Percentiles rank a stretch among this genome's conserved stretches.
phyloP scores from a whole-genome alignment of 192 early-diverging fungal genomes.

The Helicostylum pulchrum region DNA sequence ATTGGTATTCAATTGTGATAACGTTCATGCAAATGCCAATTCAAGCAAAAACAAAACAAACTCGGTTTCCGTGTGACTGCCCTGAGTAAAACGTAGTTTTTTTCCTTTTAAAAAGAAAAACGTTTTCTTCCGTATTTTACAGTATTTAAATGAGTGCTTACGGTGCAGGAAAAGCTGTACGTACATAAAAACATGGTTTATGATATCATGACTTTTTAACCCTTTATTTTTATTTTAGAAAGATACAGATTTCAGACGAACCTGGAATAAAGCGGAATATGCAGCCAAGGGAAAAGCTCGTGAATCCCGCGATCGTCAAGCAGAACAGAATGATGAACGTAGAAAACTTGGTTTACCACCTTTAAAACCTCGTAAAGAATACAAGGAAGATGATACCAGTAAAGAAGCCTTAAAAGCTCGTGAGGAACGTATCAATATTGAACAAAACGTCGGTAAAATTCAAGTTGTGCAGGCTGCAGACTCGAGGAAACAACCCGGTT shows the following conservation, averaged over 20 bases:
- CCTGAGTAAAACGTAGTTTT: too few species aligned
- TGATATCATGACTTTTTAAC: background rate
- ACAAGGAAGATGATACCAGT: slow-evolving; percentile 17
- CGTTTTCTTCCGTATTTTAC: too few species aligned
- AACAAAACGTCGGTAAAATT: slow-evolving; percentile 75
- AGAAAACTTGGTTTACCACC: slow-evolving; percentile 35
- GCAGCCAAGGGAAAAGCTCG: slow-evolving; percentile 35
- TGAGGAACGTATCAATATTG: slow-evolving; percentile 63
- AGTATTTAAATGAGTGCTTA: slow-evolving; percentile 19
- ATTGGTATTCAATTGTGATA: too few species aligned
- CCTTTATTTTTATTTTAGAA: slow-evolving; percentile 22
- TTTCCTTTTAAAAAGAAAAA: too few species aligned
- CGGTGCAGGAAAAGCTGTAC: slow-evolving; percentile 23
- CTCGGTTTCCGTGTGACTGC: too few species aligned
- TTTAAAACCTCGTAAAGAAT: slow-evolving; percentile 18
- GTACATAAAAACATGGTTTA: background rate
- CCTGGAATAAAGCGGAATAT: slow-evolving; percentile 46
- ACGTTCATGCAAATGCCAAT: too few species aligned
- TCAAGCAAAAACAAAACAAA: too few species aligned
- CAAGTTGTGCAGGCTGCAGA: slow-evolving; percentile 68
- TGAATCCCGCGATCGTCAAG: slow-evolving; percentile 26
- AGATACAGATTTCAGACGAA: slow-evolving; percentile 42
- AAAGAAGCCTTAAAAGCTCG: slow-evolving; percentile 36
- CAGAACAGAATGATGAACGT: slow-evolving; percentile 37
- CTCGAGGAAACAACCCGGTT: slow-evolving; percentile 75